These are phyloP conservation scores for Boletus sensibilis DNA, from an alignment of 768 basidiomycete species.

Conservation along the genomic window DNA sequence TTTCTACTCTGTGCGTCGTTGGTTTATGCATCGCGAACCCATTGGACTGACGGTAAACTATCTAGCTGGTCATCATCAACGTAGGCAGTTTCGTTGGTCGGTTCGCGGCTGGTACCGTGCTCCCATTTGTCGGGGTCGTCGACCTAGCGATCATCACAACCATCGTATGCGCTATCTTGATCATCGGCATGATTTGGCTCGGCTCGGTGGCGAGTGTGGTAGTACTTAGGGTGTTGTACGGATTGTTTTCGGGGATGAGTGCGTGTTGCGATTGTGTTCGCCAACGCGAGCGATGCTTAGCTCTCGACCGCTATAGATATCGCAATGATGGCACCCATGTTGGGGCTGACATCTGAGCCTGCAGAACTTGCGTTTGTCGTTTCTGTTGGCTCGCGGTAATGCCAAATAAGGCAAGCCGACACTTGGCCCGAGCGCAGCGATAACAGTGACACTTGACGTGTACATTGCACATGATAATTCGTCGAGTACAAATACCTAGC, in stretches of 20 bases:
- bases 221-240: conserved; percentile 45
- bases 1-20: conserved; percentile 49
- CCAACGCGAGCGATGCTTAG: background rate
- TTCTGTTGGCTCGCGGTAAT: too few relatives aligned
- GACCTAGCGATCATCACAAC: conserved; percentile 41
- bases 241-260: conserved; percentile 48
- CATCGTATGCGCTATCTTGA: conserved; percentile 35
- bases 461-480: too few relatives aligned
- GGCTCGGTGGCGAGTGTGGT: conserved; percentile 38
- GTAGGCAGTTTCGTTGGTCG: conserved; percentile 49
- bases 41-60: background rate
- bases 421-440: too few relatives aligned
- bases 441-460: too few relatives aligned
- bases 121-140: conserved; percentile 42
- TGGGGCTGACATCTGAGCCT: conserved; percentile 45
- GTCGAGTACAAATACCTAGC: too few relatives aligned
- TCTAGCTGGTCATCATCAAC: conserved; percentile 53
- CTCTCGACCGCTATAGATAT: conserved; percentile 30
- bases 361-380: conserved; percentile 49
- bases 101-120: conserved; percentile 40
- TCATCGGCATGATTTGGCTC: conserved; percentile 48
- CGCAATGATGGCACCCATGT: conserved; percentile 41
- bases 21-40: background rate
- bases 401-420: too few relatives aligned
- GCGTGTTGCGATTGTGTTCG: conserved; percentile 3